Conservation (phyloP, 805 yeast genomes). For the Kodamaea kaohsiungensis region DNA sequence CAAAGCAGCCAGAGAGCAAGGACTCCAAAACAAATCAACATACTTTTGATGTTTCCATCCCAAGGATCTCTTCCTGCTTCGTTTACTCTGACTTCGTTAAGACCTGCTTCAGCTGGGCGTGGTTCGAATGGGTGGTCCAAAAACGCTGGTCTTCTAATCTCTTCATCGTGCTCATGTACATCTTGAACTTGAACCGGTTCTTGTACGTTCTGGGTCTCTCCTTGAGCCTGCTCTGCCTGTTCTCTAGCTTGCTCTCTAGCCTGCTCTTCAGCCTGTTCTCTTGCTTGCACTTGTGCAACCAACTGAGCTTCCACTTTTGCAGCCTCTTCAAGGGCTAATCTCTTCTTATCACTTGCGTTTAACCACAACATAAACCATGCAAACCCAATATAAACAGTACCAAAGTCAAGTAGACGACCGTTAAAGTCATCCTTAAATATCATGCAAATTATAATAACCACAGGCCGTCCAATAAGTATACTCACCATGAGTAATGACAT, state of each 20-base stretch:
- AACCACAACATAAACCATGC: background rate
- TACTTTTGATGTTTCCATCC: background rate
- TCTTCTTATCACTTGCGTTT: background rate
- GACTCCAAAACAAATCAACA: background rate
- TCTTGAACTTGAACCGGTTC: background rate
- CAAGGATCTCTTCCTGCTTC: background rate
- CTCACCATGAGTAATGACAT: conserved; percentile 22
- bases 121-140: background rate
- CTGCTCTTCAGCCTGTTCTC: background rate
- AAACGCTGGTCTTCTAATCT: background rate
- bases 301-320: background rate
- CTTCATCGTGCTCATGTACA: background rate
- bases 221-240: background rate
- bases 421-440: background rate
- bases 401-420: background rate
- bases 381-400: conserved; percentile 1
- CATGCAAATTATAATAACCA: conserved; percentile 9
- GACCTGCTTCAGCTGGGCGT: background rate
- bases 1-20: conserved; percentile 1
- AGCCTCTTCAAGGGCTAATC: background rate
- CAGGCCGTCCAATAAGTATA: conserved; percentile 29
- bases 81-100: background rate
- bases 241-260: too few species aligned
- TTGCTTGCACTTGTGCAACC: background rate
- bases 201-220: background rate